phyloP scores from a whole-genome alignment of 2,329 filamentous ascomycete genomes.

The Neofusicoccum ribis region DNA sequence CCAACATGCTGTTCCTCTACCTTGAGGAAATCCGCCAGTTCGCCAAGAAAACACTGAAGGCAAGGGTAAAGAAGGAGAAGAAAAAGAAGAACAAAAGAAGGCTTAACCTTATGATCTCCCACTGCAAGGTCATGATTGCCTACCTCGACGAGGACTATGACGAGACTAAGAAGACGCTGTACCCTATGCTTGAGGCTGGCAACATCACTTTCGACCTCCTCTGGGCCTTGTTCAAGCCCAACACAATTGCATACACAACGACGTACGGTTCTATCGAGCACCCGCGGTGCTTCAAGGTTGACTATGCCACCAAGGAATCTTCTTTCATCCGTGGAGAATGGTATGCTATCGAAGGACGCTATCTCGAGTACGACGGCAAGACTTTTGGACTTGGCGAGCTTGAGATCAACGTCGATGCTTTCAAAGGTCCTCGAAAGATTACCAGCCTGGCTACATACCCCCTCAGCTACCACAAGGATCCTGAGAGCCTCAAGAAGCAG shows the following conservation, averaged over 20 bases:
- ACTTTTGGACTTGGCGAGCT: slow-evolving; percentile 75
- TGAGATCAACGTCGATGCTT: slow-evolving; percentile 68
- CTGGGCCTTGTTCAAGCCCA: slow-evolving; percentile 88
- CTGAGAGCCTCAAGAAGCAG: slow-evolving; percentile 62
- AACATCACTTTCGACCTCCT: slow-evolving; percentile 86
- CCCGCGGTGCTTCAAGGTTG: slow-evolving; percentile 79
- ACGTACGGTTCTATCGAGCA: slow-evolving; percentile 77
- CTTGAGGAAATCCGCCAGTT: slow-evolving; percentile 71
- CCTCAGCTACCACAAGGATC: slow-evolving; percentile 74
- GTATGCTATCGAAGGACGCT: slow-evolving; percentile 75
- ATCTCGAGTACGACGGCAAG: slow-evolving; percentile 88
- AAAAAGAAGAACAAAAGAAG: slow-evolving; percentile 63
- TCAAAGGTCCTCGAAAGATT: slow-evolving; percentile 82
- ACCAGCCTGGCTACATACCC: slow-evolving; percentile 76
- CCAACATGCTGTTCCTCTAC: slow-evolving; percentile 59
- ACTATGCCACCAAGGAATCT: slow-evolving; percentile 69
- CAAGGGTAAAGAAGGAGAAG: slow-evolving; percentile 57
- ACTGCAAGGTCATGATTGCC: slow-evolving; percentile 71
- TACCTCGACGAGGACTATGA: slow-evolving; percentile 83
- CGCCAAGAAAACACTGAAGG: slow-evolving; percentile 64
- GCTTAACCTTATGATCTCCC: slow-evolving; percentile 58
- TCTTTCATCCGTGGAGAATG: slow-evolving; percentile 71
- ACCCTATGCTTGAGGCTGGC: slow-evolving; percentile 76
- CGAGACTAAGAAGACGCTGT: slow-evolving; percentile 74
- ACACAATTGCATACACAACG: slow-evolving; percentile 72